phyloP scores from a whole-genome alignment of 176 grass and related monocot species.

The Carex pumila region DNA sequence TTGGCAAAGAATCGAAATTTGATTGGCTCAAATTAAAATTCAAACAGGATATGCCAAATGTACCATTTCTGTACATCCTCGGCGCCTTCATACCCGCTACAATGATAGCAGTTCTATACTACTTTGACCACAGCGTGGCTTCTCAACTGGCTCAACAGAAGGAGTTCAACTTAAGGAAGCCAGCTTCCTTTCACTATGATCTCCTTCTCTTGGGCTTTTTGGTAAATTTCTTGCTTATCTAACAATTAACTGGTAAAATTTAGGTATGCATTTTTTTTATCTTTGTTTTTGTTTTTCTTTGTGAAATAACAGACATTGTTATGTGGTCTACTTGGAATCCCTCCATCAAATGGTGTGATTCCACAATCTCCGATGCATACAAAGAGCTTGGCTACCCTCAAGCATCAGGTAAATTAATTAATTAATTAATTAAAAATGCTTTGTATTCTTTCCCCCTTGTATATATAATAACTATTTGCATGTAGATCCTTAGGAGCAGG shows the following conservation, averaged over 20 bases:
- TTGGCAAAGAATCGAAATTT: slow-evolving; percentile 2
- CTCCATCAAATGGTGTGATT: slow-evolving; percentile 97
- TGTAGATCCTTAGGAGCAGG: slow-evolving; percentile 71
- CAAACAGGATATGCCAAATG: slow-evolving; percentile 80
- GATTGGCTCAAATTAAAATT: not conserved
- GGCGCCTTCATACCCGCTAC: slow-evolving; percentile 97
- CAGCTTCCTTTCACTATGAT: slow-evolving; percentile 94
- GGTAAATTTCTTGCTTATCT: slow-evolving; percentile 36
- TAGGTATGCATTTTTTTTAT: slow-evolving; percentile 10
- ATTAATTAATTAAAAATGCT: not conserved
- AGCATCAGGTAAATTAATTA: slow-evolving; percentile 64
- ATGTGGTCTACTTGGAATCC: slow-evolving; percentile 90
- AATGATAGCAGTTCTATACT: slow-evolving; percentile 97
- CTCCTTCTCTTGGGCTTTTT: slow-evolving; percentile 92
- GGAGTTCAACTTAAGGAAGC: slow-evolving; percentile 98
- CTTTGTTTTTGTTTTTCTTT: not conserved
- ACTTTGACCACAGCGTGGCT: slow-evolving; percentile 96
- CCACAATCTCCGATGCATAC: slow-evolving; percentile 99
- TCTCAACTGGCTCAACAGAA: slow-evolving; percentile 95
- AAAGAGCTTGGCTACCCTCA: slow-evolving; percentile 96
- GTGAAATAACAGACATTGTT: slow-evolving; percentile 64
- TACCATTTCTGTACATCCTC: slow-evolving; percentile 84
- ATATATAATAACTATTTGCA: slow-evolving; percentile 10
- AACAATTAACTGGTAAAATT: not conserved
- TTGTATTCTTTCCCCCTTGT: not conserved